Conservation (phyloP, 1,284 basidiomycete species). For the Fomes fomentarius region DNA sequence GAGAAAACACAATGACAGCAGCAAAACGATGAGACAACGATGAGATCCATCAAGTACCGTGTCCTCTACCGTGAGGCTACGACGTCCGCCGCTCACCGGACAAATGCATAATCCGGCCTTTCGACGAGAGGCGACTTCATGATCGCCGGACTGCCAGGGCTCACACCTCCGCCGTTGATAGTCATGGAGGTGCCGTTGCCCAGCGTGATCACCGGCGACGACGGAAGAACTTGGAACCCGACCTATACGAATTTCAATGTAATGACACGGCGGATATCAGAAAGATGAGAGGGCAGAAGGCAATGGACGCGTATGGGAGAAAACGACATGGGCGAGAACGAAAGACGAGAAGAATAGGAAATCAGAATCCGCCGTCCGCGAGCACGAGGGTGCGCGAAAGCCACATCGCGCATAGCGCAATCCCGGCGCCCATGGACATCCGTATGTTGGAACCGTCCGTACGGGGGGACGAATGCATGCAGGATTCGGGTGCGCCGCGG, state of each 20-base stretch:
- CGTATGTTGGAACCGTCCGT: too few relatives aligned
- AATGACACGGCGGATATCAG: too few relatives aligned
- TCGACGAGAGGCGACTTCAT: conserved; percentile 6
- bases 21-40: neutral
- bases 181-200: neutral
- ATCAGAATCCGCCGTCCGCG: conserved; percentile 3
- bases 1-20: neutral
- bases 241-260: conserved; percentile 6
- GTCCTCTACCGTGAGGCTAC: neutral
- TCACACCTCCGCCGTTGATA: neutral
- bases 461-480: too few relatives aligned
- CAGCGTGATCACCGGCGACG: neutral
- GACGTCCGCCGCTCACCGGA: too few relatives aligned
- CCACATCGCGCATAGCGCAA: conserved; percentile 1
- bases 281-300: neutral
- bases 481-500: too few relatives aligned
- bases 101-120: conserved; percentile 1
- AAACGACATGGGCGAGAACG: too few relatives aligned
- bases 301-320: neutral
- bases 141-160: neutral
- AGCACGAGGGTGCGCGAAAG: neutral
- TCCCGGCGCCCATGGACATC: conserved; percentile 6
- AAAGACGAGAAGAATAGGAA: neutral
- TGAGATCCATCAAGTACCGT: neutral
- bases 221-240: conserved; percentile 2